Conservation (phyloP, 345 rosid genomes). For the Brassica nigra region DNA sequence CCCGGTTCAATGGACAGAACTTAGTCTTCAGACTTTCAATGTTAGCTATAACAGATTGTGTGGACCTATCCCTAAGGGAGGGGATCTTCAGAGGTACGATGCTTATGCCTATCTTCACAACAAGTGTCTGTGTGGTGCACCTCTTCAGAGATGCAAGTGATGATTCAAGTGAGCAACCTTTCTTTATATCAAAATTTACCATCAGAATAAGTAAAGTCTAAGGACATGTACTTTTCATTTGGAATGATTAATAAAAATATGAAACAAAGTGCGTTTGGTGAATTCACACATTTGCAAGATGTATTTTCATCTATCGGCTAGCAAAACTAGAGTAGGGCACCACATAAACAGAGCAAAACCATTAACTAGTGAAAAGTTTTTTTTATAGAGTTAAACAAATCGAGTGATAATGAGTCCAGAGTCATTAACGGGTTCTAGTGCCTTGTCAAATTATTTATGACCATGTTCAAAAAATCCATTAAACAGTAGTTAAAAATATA, state of each 20-base stretch:
- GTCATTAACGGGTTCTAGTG: constrained; percentile 33
- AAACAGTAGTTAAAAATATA: too few relatives aligned
- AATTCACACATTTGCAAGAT: background rate
- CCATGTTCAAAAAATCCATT: too few relatives aligned
- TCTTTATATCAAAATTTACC: too few relatives aligned
- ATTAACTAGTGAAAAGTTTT: constrained; percentile 34
- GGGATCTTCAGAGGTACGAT: background rate
- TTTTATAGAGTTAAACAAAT: constrained; percentile 45
- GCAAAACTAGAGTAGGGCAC: background rate
- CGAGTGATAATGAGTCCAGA: constrained; percentile 63
- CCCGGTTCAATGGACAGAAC: background rate
- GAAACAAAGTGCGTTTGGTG: background rate
- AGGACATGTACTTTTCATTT: too few relatives aligned
- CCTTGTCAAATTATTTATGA: too few relatives aligned
- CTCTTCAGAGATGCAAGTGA: background rate
- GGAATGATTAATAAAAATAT: too few relatives aligned
- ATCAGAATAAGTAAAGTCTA: too few relatives aligned
- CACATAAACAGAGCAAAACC: constrained; percentile 24
- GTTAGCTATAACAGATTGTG: background rate
- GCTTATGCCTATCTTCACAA: background rate
- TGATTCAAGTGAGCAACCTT: background rate
- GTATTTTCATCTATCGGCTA: background rate
- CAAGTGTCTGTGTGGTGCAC: constrained; percentile 1
- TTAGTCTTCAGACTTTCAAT: background rate
- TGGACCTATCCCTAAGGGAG: background rate